These are phyloP conservation scores for Fusarium ramigenum DNA, from an alignment of 2,329 filamentous ascomycete species.

Conservation along the genomic window DNA sequence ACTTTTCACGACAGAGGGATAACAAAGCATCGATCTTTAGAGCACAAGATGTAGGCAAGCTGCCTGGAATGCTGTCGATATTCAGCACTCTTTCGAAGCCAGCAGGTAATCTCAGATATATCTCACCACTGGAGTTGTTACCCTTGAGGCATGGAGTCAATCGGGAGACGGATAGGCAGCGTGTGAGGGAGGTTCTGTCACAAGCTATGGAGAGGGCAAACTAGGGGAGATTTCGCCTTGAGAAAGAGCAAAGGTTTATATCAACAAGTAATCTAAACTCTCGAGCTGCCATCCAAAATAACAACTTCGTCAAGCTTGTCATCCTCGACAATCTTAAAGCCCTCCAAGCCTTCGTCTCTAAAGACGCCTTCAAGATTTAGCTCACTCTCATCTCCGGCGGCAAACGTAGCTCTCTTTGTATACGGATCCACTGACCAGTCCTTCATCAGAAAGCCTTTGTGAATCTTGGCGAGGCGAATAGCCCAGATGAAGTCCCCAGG, in stretches of 20 bases:
- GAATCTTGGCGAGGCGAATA: background rate
- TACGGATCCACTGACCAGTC: background rate
- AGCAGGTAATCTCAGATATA: background rate
- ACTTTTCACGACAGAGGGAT: background rate
- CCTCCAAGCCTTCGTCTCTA: fast-evolving
- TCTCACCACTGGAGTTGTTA: fast-evolving
- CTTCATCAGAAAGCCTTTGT: background rate
- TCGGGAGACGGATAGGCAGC: background rate
- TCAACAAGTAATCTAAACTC: too few relatives aligned
- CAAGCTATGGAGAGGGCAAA: background rate
- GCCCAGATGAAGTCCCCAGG: background rate
- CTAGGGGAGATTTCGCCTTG: fast-evolving
- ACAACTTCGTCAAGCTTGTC: background rate
- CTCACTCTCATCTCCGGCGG: fast-evolving
- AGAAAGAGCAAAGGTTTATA: fast-evolving
- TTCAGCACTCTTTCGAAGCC: background rate
- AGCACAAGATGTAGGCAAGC: background rate
- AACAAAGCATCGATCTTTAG: background rate
- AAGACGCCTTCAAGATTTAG: fast-evolving
- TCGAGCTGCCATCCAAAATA: background rate
- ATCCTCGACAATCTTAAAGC: background rate
- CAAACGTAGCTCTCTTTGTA: background rate
- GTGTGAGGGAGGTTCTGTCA: background rate
- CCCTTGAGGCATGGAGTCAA: background rate
- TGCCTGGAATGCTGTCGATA: fast-evolving